Evolutionary conservation across 805 yeast genomes (phyloP).

Genomic region (Yarrowia bubula): DNA sequence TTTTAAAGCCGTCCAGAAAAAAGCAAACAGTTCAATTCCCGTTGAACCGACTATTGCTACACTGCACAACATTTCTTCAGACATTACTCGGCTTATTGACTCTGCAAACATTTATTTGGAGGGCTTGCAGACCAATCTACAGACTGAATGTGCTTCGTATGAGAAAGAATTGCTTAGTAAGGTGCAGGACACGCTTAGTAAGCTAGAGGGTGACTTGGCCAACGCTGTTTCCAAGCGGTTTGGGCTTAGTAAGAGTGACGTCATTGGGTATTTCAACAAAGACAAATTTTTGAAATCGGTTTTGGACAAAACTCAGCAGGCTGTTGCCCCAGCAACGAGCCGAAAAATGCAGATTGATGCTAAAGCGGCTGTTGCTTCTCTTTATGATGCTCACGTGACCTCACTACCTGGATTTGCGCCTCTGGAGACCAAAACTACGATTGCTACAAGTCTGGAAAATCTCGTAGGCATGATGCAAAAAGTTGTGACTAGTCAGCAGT

Average conservation of each 20-base stretch:
- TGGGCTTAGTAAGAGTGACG: neutral
- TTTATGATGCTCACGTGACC: neutral
- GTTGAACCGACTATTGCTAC: neutral
- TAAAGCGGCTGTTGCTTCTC: neutral
- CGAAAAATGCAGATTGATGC: neutral
- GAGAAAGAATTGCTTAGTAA: neutral
- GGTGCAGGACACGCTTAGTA: neutral
- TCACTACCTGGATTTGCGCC: constrained; percentile 7
- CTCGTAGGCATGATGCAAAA: constrained; percentile 4
- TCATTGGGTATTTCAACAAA: neutral
- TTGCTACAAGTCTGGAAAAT: constrained; percentile 9
- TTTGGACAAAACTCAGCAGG: neutral
- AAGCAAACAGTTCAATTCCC: neutral
- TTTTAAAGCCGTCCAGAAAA: neutral
- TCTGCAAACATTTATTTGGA: constrained; percentile 3
- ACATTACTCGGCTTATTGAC: neutral
- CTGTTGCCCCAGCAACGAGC: neutral
- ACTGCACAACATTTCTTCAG: neutral
- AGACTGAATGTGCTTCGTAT: neutral
- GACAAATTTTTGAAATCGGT: neutral
- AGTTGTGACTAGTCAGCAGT: neutral
- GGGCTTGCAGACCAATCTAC: neutral
- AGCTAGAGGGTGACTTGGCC: neutral
- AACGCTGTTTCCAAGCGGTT: neutral
- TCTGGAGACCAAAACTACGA: neutral